Evolutionary conservation across 2,329 filamentous ascomycete genomes (phyloP).

Genomic region (Colletotrichum agaves): DNA sequence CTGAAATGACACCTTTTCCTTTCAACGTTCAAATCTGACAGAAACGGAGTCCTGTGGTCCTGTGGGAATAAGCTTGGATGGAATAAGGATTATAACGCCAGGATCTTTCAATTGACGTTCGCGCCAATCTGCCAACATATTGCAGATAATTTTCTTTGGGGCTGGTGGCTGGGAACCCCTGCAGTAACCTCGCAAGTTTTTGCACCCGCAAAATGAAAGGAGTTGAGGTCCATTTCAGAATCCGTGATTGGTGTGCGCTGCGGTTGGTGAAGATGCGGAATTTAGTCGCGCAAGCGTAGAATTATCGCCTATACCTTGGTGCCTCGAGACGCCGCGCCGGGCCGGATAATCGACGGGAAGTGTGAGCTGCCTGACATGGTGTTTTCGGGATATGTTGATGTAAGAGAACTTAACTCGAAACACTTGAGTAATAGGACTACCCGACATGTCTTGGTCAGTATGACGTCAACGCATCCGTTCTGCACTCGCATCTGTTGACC

Average conservation of each 20-base stretch:
- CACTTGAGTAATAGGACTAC: conserved; percentile 14
- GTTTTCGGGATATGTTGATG: conserved; percentile 14
- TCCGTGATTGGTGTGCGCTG: not conserved
- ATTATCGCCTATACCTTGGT: not conserved
- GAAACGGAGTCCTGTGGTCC: not conserved
- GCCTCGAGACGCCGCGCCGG: conserved; percentile 16
- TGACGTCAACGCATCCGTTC: conserved; percentile 17
- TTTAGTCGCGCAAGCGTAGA: conserved; percentile 11
- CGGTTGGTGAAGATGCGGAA: conserved; percentile 3
- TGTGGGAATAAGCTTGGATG: conserved; percentile 27
- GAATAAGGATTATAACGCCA: conserved; percentile 26
- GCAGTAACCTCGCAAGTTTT: not conserved
- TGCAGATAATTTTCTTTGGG: not conserved
- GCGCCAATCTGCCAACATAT: conserved; percentile 10
- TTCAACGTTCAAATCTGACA: not conserved
- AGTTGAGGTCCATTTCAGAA: conserved; percentile 10
- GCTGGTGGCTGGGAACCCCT: not conserved
- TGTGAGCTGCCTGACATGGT: not conserved
- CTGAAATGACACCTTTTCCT: not conserved
- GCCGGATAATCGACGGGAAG: conserved; percentile 1
- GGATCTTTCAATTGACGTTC: not conserved
- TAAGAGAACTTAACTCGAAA: conserved; percentile 24
- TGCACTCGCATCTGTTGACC: not conserved
- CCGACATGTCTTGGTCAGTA: not conserved
- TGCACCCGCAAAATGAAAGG: conserved; percentile 16